Evolutionary conservation across 176 grass and related monocot genomes (phyloP).

Genomic region (Avena insularis): DNA sequence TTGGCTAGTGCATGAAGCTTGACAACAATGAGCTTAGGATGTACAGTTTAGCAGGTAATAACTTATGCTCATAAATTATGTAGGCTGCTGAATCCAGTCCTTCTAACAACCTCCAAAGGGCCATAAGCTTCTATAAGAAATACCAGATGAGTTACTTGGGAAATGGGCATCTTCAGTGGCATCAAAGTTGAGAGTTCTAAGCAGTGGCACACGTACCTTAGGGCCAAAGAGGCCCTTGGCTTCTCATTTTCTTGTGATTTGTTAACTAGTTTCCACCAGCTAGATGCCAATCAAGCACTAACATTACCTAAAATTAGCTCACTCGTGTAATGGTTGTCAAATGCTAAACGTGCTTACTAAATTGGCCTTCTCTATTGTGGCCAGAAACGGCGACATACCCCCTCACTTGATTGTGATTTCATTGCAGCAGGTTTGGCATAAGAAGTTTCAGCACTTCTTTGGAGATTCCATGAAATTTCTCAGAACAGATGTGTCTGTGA

Average conservation of each 20-base stretch:
- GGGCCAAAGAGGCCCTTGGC: neutral
- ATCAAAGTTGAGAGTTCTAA: neutral
- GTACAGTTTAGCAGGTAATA: neutral
- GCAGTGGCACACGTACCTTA: neutral
- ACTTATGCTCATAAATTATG: slow-evolving; percentile 8
- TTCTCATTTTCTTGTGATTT: slow-evolving; percentile 7
- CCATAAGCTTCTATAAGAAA: slow-evolving; percentile 25
- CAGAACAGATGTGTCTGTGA: neutral
- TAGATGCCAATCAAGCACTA: slow-evolving; percentile 1
- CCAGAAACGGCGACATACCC: neutral
- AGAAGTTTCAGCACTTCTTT: neutral
- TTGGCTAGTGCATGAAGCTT: too few species aligned
- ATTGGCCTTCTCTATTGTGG: neutral
- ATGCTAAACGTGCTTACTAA: neutral
- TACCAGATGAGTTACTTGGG: neutral
- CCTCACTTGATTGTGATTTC: neutral
- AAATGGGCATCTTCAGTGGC: neutral
- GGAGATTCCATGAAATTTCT: neutral
- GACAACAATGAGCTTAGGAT: neutral
- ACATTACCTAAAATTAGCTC: neutral
- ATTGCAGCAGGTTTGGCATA: slow-evolving; percentile 11
- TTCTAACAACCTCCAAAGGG: neutral
- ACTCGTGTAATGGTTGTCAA: neutral
- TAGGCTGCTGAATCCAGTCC: neutral
- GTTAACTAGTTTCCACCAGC: slow-evolving; percentile 5